Evolutionary conservation across 345 rosid genomes (phyloP), one percentile per base, ranked within the genome.

Genomic region (Erodium maritimum): DNA sequence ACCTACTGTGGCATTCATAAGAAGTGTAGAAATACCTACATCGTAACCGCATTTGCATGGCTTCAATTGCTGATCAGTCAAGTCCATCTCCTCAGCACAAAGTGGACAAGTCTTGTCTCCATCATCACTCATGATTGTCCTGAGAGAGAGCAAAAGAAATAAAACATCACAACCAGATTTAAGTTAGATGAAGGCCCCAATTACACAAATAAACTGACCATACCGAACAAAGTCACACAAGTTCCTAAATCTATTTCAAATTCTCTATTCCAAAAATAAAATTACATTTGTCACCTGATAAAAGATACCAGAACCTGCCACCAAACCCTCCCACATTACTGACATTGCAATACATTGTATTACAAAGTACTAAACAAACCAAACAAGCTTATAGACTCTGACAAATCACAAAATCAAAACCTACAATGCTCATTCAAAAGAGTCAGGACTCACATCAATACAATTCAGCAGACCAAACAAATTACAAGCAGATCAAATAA

Each of bases 31-130:
- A 29, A 29, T 29, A 11, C 37, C 33, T 69, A 91, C 95, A 90
- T 91, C 91, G 37, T 91, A 91, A 61, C 96, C 97, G 76, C 97
- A 91, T 78, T 80, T 76, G 82, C 97, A 90, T 58, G 97, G 96
- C 77, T 83, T 90, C 77, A 90, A 76, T 52, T 90, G 94, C 75
- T 83, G 96, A 73, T 87, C 97, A 48, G 97, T 87, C 71, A 88
- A 64, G 64, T 85, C 96, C 97, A 91, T 90, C 81, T 87, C 95
- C 72, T 90, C 94, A 0, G 94, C 84, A 22, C 97, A 90, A 65
- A 90, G 85, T 20, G 96, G 97, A 56, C 96, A 90, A 25, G 83
- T 83, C 81, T 67, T 90, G 58, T 90, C 96, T 63, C 95, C 88
- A 60, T 79, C 75, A 23, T 83, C 97, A 64, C 86, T 80, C 97